Evolutionary conservation across 2,329 filamentous ascomycete species (phyloP), one percentile per base, ranked within the genome.

Genomic region (Whalleya microplaca): DNA sequence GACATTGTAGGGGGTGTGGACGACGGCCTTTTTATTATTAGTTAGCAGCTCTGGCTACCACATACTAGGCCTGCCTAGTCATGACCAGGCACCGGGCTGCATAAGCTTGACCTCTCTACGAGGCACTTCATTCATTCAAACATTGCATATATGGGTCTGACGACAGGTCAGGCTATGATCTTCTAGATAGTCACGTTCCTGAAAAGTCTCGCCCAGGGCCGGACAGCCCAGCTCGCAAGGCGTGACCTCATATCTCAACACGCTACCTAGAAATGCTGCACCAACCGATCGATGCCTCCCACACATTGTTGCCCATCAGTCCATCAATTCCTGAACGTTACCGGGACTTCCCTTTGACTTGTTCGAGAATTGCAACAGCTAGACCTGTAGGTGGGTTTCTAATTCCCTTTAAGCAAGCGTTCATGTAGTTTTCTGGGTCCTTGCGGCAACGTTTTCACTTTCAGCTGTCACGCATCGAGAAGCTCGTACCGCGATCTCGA

Each of bases 121-220:
- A 37, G 32, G 32, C 4, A 27, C 23, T 27, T 27, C 23, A 27
- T 27, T 27, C 23, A 37, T 16, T 37, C 53, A 48, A 56, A 47
- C 47, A 63, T 55, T 54, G 48, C 55, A 61, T 53, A 51, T 62
- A 62, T 59, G 59, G 59, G 52, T n/a, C 56, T 52, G 54, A 32
- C 37, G 44, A 56, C 45, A 46, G 52, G 51, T 56, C 53, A 41
- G 55, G 52, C 27, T 58, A 56, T 43, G 54, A 57, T 58, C 41
- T 58, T 58, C 51, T 60, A 58, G 54, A 60, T 58, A 64, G 53
- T 61, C 55, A 56, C 56, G 62, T 61, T 61, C 60, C 60, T 61
- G 60, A 55, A 51, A 48, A 56, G 56, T 62, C 62, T 61, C 59
- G 55, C 53, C 51, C 58, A 52, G 29, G 51, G 29, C 55, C 51